Evolutionary conservation across 306 rosid species (phyloP).

Genomic region (Acacia crassicarpa): DNA sequence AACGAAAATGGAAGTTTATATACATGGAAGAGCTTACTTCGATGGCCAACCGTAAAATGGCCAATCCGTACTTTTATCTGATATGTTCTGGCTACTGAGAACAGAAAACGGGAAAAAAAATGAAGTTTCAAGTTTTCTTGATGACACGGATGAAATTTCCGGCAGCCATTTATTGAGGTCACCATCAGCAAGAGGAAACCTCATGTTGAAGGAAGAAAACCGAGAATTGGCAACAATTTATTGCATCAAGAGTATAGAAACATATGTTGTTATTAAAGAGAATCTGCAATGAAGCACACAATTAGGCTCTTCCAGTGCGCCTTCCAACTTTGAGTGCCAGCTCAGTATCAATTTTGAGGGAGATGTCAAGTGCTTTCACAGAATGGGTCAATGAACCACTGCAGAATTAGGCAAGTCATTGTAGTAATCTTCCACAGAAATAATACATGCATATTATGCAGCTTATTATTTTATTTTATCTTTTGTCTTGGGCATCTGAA

Average conservation of each 20-base stretch:
- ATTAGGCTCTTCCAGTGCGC: slow-evolving; percentile 85
- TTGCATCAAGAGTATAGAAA: not conserved
- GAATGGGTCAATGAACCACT: slow-evolving; percentile 96
- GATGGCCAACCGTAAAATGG: slow-evolving; percentile 4
- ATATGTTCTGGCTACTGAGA: not conserved
- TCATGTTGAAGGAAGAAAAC: not conserved
- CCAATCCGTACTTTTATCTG: not conserved
- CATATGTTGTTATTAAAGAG: not conserved
- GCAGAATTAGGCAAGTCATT: slow-evolving; percentile 31
- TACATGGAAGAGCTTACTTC: too few relatives aligned
- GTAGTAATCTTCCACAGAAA: slow-evolving; percentile 1
- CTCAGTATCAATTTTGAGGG: slow-evolving; percentile 92
- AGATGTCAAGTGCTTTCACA: slow-evolving; percentile 90
- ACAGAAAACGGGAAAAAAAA: too few relatives aligned
- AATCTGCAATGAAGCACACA: not conserved
- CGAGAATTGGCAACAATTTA: not conserved
- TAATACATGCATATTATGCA: not conserved
- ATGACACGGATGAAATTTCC: not conserved
- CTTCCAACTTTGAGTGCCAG: slow-evolving; percentile 91
- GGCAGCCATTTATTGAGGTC: not conserved
- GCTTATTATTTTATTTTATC: not conserved
- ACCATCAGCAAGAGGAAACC: not conserved
- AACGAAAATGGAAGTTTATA: too few relatives aligned
- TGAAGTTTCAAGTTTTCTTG: not conserved
- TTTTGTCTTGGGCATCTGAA: slow-evolving; percentile 2